phyloP scores from a whole-genome alignment of 2,329 filamentous ascomycete genomes.

The Cercospora nicotianae region DNA sequence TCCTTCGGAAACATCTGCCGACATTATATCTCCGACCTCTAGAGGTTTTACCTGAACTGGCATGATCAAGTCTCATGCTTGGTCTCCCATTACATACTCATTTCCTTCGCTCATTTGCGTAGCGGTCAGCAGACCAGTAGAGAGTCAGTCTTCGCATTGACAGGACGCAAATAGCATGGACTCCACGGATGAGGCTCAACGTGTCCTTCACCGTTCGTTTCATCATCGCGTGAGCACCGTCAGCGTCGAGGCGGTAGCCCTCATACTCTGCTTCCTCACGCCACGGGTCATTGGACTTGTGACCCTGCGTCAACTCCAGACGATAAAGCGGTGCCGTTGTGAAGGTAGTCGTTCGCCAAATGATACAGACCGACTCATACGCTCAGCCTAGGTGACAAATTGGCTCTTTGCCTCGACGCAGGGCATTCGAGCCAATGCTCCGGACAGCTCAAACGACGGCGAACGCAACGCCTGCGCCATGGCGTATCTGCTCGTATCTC shows the following conservation, averaged over 20 bases:
- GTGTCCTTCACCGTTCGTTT: neutral
- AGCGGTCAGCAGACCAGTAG: neutral
- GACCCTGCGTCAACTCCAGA: neutral
- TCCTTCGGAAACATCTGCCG: neutral
- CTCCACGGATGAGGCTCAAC: neutral
- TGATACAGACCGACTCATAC: neutral
- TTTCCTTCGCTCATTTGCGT: neutral
- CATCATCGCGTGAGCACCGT: neutral
- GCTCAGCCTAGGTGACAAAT: constrained; percentile 4
- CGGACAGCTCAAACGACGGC: neutral
- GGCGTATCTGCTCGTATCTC: neutral
- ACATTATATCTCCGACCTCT: neutral
- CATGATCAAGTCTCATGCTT: neutral
- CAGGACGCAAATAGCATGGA: neutral
- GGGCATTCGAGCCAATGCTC: neutral
- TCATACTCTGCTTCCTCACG: neutral
- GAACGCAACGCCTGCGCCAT: neutral
- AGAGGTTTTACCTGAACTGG: neutral
- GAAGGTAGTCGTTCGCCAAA: constrained; percentile 8
- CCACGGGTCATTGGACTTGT: neutral
- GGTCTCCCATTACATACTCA: neutral
- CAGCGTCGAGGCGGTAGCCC: neutral
- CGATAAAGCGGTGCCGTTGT: constrained; percentile 10
- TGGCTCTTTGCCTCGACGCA: neutral
- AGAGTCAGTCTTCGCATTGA: neutral